A percentile compares a stretch with the other conserved stretches of the same genome.
Conservation (phyloP, 2,329 filamentous ascomycete genomes). For the Zarea fungicola region DNA sequence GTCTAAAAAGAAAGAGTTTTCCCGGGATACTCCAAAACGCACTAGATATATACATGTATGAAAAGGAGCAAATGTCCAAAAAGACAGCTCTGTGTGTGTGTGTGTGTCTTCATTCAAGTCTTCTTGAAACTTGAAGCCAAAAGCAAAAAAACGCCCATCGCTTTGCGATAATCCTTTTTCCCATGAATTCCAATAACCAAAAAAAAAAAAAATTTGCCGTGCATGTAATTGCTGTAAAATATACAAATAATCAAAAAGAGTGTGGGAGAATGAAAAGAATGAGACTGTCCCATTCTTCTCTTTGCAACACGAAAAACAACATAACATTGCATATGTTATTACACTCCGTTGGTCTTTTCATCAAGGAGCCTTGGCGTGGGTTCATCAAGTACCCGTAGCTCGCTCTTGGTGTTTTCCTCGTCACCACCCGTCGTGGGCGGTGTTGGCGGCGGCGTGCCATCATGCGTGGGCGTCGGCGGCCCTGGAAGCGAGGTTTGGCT, state of each 20-base stretch:
- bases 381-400: too few relatives aligned
- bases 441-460: not conserved
- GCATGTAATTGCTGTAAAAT: not conserved
- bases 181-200: not conserved
- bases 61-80: not conserved
- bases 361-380: not conserved
- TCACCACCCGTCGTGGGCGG: slow-evolving; percentile 1
- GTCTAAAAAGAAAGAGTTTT: not conserved
- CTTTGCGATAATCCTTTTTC: slow-evolving; percentile 2
- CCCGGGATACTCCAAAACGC: too few relatives aligned
- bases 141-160: slow-evolving; percentile 2
- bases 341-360: not conserved
- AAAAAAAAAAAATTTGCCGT: not conserved
- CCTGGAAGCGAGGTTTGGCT: not conserved
- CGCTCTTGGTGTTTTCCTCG: too few relatives aligned
- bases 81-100: too few relatives aligned
- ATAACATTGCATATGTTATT: too few relatives aligned
- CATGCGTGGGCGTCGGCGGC: not conserved
- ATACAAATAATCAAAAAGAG: not conserved
- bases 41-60: not conserved
- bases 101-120: too few relatives aligned
- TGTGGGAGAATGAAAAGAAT: not conserved
- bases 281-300: too few relatives aligned
- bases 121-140: too few relatives aligned
- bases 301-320: too few relatives aligned